These are phyloP conservation scores for Cytospora paraplurivora DNA, from an alignment of 2,329 filamentous ascomycete genomes.

Conservation along the genomic window DNA sequence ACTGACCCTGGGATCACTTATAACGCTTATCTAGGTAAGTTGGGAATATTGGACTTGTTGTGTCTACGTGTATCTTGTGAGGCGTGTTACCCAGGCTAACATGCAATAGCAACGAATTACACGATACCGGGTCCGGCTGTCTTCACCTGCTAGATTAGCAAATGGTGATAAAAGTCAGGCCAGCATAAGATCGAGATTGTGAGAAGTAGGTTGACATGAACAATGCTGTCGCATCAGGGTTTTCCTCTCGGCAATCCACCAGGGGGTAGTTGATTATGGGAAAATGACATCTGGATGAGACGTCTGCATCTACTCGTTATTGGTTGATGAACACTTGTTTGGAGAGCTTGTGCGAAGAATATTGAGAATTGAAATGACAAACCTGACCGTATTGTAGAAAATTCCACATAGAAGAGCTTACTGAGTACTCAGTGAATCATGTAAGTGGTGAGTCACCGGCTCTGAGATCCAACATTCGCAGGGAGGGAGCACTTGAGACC, in stretches of 20 bases:
- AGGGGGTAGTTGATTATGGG: not conserved
- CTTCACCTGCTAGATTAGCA: slow-evolving; percentile 46
- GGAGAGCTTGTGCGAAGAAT: not conserved
- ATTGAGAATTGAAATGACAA: not conserved
- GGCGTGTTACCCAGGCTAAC: not conserved
- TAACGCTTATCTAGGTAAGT: slow-evolving; percentile 52
- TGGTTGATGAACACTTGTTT: not conserved
- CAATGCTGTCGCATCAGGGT: not conserved
- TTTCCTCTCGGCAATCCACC: not conserved
- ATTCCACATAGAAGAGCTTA: too few relatives aligned
- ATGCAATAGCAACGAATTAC: slow-evolving; percentile 42
- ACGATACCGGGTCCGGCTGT: slow-evolving; percentile 51
- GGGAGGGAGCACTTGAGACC: too few relatives aligned
- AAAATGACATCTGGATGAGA: not conserved
- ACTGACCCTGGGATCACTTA: slow-evolving; percentile 55
- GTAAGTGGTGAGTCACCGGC: too few relatives aligned
- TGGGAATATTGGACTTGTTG: not conserved
- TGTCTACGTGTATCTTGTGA: not conserved
- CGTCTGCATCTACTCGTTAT: not conserved
- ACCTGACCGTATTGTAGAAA: too few relatives aligned
- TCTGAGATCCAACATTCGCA: too few relatives aligned
- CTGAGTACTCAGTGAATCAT: too few relatives aligned
- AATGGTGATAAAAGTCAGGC: not conserved
- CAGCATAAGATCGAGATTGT: not conserved
- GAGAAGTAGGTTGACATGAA: not conserved